These are phyloP conservation scores for Immersiella caudata DNA, from an alignment of 495 filamentous ascomycete genomes.

Conservation along the genomic window DNA sequence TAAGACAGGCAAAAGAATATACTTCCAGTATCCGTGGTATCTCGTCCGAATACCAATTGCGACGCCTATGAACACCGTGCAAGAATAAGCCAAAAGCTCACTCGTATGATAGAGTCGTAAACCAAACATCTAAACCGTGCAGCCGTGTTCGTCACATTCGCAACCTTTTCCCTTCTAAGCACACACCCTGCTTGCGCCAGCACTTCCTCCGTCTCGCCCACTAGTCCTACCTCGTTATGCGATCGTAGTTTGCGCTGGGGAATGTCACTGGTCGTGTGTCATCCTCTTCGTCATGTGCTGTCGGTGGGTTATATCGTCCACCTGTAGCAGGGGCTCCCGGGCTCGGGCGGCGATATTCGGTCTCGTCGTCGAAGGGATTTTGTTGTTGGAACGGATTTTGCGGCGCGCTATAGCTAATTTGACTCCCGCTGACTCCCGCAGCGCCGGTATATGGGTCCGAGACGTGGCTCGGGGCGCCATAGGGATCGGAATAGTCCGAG, in stretches of 20 bases:
- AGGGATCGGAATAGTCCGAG: constrained; percentile 35
- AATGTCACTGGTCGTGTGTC: constrained; percentile 44
- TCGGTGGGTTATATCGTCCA: constrained; percentile 41
- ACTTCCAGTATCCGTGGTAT: constrained; percentile 26
- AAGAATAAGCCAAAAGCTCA: constrained; percentile 6
- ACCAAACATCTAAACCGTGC: neutral
- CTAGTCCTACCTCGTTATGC: constrained; percentile 31
- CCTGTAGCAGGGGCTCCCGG: constrained; percentile 31
- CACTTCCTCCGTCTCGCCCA: neutral
- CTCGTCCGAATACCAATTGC: constrained; percentile 25
- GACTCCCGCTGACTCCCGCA: constrained; percentile 15
- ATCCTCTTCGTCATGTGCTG: constrained; percentile 43
- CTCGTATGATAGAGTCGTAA: neutral
- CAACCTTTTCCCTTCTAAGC: neutral
- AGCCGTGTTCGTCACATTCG: neutral
- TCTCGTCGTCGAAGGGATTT: constrained; percentile 48
- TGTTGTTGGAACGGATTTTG: constrained; percentile 43
- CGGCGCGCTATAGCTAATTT: constrained; percentile 20
- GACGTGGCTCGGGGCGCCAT: constrained; percentile 34
- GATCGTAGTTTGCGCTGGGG: constrained; percentile 49
- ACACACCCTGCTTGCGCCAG: neutral
- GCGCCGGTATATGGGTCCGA: constrained; percentile 39
- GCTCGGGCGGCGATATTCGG: constrained; percentile 37
- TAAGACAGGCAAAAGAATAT: neutral
- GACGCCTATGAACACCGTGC: constrained; percentile 25